Base-by-base conservation (phyloP, 192 early-diverging fungal species). In the Coemansia sp. region DNA sequence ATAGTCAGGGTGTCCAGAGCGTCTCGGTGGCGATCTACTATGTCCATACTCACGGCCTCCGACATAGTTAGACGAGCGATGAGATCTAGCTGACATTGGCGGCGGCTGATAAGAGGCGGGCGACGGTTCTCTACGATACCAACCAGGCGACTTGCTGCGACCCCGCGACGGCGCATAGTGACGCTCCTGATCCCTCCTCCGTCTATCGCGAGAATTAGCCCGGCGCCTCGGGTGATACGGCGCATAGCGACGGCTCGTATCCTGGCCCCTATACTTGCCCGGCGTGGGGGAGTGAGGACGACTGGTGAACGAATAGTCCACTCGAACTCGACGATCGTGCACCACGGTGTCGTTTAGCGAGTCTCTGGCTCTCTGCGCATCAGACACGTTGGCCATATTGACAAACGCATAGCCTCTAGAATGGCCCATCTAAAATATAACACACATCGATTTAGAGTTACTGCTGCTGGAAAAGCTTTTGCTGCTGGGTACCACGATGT, bases 371-470 rank as follows among this genome's bases (percentile, higher is more conserved):
- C 23, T 41, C 48, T 75, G 72, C 8, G 77, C 77, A 25, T 75
- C 73, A 10, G 39, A 59, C 6, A 71, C 31, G 35, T 69, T 64
- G 13, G 53, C 57, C 77, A 80, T 80, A 38, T 75, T 80, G 53
- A 80, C 50, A 47, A 80, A 80, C 25, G 59, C 77, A 64, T 67
- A 80, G 10, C 77, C 69, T 38, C 77, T 41, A n/a, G 77, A 80
- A 20, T 73, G 77, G 10, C 73, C 73, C 12, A 75, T 69, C 77
- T 80, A 75, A 64, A 59, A 37, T 0, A 34, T 18, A 64, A 35
- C 33, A 45, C 52, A 16, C 9, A 18, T 53, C 12, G 36, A 18
- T 53, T 23, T 21, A 38, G 48, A 38, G 48, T 68, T 47, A 52
- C 21, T 69, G 48, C n/a, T 53, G 56, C 26, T 35, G 52, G 43